Percentiles rank a stretch among this genome's conserved stretches.
Evolutionary conservation across 1,284 basidiomycete genomes (phyloP).

Genomic region (Anthracocystis walkeri): DNA sequence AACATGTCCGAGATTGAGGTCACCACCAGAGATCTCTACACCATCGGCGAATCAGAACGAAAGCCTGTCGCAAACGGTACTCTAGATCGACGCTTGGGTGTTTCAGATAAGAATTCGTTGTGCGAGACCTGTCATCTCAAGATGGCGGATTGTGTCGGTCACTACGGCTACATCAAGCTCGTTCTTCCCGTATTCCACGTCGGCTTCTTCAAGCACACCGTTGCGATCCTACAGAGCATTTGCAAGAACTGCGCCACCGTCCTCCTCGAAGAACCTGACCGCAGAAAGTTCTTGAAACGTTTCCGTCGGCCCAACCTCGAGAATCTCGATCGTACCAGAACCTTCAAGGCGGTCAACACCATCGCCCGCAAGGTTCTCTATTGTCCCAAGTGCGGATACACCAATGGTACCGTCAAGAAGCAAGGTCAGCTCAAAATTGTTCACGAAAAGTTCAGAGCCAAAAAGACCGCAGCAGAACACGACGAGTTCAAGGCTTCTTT

Average conservation of each 20-base stretch:
- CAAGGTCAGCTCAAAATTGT: constrained; percentile 93
- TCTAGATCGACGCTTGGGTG: constrained; percentile 74
- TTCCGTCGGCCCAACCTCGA: constrained; percentile 92
- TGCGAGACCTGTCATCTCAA: constrained; percentile 96
- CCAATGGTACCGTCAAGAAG: constrained; percentile 97
- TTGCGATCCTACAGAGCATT: constrained; percentile 86
- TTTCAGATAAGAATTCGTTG: constrained; percentile 89
- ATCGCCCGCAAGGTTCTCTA: constrained; percentile 89
- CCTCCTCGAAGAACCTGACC: constrained; percentile 88
- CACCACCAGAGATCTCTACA: constrained; percentile 65
- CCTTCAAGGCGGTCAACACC: constrained; percentile 89
- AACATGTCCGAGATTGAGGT: constrained; percentile 68
- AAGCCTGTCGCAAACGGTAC: constrained; percentile 65
- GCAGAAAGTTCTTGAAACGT: constrained; percentile 83
- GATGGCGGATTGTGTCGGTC: constrained; percentile 94
- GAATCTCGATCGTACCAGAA: constrained; percentile 87
- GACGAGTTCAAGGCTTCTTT: constrained; percentile 90
- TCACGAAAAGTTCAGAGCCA: constrained; percentile 96
- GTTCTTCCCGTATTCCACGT: constrained; percentile 95
- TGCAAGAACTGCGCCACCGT: constrained; percentile 88
- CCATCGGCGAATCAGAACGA: constrained; percentile 58
- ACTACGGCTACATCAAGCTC: constrained; percentile 81
- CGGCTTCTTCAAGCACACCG: constrained; percentile 96
- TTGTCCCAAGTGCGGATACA: constrained; percentile 91
- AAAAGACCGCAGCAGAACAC: constrained; percentile 90